Base-by-base conservation (phyloP, 805 yeast genomes). In the Saccharomycopsis sp. region DNA sequence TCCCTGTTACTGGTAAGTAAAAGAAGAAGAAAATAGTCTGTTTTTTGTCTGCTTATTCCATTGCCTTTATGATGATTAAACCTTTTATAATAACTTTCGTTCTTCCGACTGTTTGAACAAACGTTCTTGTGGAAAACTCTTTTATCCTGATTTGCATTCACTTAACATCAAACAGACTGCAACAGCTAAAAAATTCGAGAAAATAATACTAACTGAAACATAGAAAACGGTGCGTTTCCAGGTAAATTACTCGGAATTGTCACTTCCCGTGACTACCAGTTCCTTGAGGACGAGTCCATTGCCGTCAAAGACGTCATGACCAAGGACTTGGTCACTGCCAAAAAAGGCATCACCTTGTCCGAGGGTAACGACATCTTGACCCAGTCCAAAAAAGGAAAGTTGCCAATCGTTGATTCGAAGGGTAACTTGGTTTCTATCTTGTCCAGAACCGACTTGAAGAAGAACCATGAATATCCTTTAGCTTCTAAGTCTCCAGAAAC, bases 1-100 rank as follows among this genome's bases (percentile, higher is more conserved):
- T 91, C 87, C 99, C 99, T 66, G 97, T 94, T 73, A 94, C 99
- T 75, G 97, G 98, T 94, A 89, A 80, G 99, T 91, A 29, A 25
- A 25, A 47, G 17, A 14, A 3, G 17, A 14, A 19, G 22, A 17
- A 44, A 15, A 44, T 17, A 7, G n/a, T n/a, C n/a, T n/a, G n/a
- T 44, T 44, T 44, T 65, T 47, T 47, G 59, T 63, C 61, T 63
- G 61, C 42, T 41, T 49, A 53, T 51, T 54, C 54, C 57, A 52
- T 59, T 54, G 49, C 60, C 56, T 66, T 62, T 42, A 71, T 84
- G 89, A 84, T 84, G 87, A 84, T 79, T 70, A 70, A 64, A 65
- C 69, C 67, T 67, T 63, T 58, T 62, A 72, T 71, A 73, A 79
- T 89, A 91, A 93, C 98, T 93, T 93, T 93, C 99, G 98, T 93